A percentile compares a stretch with the other conserved stretches of the same genome.
phyloP scores from a whole-genome alignment of 345 rosid species.

The Citrus cavaleriei region DNA sequence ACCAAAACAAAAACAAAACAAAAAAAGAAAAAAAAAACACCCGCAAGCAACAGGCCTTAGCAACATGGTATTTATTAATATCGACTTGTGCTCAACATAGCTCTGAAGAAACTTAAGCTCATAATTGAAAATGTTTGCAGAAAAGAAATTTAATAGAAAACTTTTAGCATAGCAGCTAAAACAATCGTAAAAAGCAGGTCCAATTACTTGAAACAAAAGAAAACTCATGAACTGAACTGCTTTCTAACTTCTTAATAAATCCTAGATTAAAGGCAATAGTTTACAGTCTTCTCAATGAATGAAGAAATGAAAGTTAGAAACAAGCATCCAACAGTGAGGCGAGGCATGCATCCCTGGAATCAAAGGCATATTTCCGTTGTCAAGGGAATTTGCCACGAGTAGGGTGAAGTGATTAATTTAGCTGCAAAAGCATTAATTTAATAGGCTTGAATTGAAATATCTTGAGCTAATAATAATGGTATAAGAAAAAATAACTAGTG shows the following conservation, averaged over 20 bases:
- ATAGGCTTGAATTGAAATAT: not conserved
- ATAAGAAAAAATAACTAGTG: not conserved
- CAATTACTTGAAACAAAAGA: not conserved
- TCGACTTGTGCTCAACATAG: not conserved
- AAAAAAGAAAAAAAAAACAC: too few species aligned
- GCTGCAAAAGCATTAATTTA: conserved; percentile 5
- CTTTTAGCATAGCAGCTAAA: not conserved
- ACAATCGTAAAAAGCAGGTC: not conserved
- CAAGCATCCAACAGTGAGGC: not conserved
- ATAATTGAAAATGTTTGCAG: too few species aligned
- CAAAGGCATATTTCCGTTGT: not conserved
- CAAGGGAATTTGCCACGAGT: not conserved
- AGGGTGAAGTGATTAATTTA: conserved; percentile 2
- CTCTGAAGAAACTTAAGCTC: too few species aligned
- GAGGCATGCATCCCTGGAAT: conserved; percentile 12
- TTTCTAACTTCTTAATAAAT: not conserved
- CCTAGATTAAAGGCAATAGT: not conserved
- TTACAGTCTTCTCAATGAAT: not conserved
- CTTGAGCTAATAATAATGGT: not conserved
- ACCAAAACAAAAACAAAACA: too few species aligned
- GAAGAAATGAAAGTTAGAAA: not conserved
- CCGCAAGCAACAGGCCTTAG: too few species aligned
- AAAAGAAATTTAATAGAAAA: too few species aligned
- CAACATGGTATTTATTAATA: too few species aligned
- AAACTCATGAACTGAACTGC: conserved; percentile 7